Conservation (phyloP, 306 rosid genomes). For the Oxytropis ochrocephala region DNA sequence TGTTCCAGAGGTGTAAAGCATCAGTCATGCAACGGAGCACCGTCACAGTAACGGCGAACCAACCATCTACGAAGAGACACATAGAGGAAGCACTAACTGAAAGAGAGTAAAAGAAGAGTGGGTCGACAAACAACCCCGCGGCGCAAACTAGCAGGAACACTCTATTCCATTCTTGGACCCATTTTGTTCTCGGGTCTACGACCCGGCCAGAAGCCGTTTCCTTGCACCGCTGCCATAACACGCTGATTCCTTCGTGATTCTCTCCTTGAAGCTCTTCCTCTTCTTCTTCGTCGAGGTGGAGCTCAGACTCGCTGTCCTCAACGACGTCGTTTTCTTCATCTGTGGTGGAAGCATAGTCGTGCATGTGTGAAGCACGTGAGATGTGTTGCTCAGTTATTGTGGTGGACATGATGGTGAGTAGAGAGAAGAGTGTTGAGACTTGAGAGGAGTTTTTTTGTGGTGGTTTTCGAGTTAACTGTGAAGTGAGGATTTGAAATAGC, state of each 20-base stretch:
- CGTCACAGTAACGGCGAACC: constrained; percentile 83
- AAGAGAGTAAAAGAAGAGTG: constrained; percentile 72
- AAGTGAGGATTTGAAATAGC: no score
- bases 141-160: constrained; percentile 71
- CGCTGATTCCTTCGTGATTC: not conserved
- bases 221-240: not conserved
- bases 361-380: constrained; percentile 31
- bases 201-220: constrained; percentile 30
- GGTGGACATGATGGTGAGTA: constrained; percentile 36
- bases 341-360: not conserved
- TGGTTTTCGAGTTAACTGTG: no score
- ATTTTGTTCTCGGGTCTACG: constrained; percentile 54
- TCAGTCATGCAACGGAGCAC: constrained; percentile 88
- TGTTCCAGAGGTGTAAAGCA: constrained; percentile 82
- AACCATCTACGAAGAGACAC: constrained; percentile 82
- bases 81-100: constrained; percentile 57
- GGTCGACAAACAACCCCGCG: constrained; percentile 73
- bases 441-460: not conserved
- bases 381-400: constrained; percentile 18
- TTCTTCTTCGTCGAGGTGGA: not conserved
- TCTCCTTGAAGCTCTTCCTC: not conserved
- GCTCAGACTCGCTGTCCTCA: not conserved
- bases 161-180: constrained; percentile 89
- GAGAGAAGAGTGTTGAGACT: not conserved
- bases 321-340: not conserved